Base-by-base conservation (phyloP, 2,329 filamentous ascomycete genomes). In the Amphichorda felina region DNA sequence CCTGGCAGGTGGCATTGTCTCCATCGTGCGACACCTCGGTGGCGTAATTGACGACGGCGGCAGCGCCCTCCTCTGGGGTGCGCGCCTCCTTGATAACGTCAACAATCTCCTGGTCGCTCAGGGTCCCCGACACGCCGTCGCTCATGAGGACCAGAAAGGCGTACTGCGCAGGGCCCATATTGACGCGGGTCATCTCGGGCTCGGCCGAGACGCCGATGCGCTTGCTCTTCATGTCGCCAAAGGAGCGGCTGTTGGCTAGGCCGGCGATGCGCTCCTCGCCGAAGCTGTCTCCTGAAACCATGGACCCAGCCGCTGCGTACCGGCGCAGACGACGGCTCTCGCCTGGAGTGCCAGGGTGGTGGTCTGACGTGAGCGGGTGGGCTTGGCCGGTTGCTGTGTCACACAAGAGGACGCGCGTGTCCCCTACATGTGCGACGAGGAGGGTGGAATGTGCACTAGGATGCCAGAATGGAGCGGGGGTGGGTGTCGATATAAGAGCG, bases 221-320 rank as follows among this genome's bases (percentile, higher is more conserved):
- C 60, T 98, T 98, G 38, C 79, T 84, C 24, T 73, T 72, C 60
- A 95, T 86, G 61, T 98, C 91, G 18, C 91, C 91, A 53, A 98
- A 96, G 4, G 91, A 73, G 21, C 91, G 82, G 22, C 85, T 93
- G 60, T 98, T 98, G 46, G 91, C 91, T 1, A 98, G 70, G 0
- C 91, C 89, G 11, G 79, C 79, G 57, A 98, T 91, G 46, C 91
- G 86, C 60, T 96, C 88, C 60, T 98, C 91, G 51, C 91, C 91
- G 55, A 98, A 98, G 24, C 85, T 93, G 60, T 98, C 91, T 0
- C 58, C 60, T 17, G 89, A 91, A 14, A 94, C 81, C 53, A 96
- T 89, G 3, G 81, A 70, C 18, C 68, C 80, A 21, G 82, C 75
- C 25, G 64, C 62, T 2, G 87, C 83, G 53, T 88, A 96, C 33